These are phyloP conservation scores for Choiromyces venosus DNA, from an alignment of 495 filamentous ascomycete genomes.

Conservation along the genomic window DNA sequence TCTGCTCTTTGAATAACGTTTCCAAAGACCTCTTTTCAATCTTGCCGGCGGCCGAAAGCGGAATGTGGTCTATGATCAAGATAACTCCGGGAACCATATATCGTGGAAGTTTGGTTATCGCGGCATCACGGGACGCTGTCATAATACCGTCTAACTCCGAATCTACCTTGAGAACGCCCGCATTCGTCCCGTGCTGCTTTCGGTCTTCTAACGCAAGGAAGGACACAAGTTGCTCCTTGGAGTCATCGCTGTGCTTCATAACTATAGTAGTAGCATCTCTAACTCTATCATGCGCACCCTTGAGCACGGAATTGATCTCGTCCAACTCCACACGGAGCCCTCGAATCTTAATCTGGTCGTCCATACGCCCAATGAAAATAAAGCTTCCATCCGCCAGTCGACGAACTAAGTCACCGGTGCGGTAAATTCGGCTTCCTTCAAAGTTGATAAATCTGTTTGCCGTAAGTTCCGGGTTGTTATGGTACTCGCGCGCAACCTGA, in stretches of 20 bases:
- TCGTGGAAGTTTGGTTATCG: constrained; percentile 33
- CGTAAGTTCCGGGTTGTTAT: constrained; percentile 44
- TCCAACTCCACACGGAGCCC: constrained; percentile 51
- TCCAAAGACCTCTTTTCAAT: constrained; percentile 43
- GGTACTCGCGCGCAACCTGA: constrained; percentile 45
- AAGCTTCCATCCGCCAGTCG: constrained; percentile 47
- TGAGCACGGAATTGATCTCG: constrained; percentile 51
- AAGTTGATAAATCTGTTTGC: constrained; percentile 42
- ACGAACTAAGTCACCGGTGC: constrained; percentile 52
- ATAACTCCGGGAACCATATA: constrained; percentile 44
- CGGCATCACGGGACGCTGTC: constrained; percentile 15
- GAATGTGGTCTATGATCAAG: constrained; percentile 41
- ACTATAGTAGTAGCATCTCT: constrained; percentile 62
- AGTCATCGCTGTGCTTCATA: constrained; percentile 53
- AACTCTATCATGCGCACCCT: constrained; percentile 40
- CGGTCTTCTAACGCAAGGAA: constrained; percentile 51
- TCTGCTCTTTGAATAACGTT: constrained; percentile 37
- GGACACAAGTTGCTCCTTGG: constrained; percentile 63
- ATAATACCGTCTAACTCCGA: constrained; percentile 18
- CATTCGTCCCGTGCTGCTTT: constrained; percentile 29
- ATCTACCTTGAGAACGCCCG: constrained; percentile 37
- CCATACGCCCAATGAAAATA: constrained; percentile 49
- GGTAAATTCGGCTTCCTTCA: constrained; percentile 45
- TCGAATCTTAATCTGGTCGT: constrained; percentile 51
- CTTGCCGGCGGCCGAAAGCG: constrained; percentile 44